Evolutionary conservation across 495 filamentous ascomycete genomes (phyloP).

Genomic region (Talaromyces wortmannii): DNA sequence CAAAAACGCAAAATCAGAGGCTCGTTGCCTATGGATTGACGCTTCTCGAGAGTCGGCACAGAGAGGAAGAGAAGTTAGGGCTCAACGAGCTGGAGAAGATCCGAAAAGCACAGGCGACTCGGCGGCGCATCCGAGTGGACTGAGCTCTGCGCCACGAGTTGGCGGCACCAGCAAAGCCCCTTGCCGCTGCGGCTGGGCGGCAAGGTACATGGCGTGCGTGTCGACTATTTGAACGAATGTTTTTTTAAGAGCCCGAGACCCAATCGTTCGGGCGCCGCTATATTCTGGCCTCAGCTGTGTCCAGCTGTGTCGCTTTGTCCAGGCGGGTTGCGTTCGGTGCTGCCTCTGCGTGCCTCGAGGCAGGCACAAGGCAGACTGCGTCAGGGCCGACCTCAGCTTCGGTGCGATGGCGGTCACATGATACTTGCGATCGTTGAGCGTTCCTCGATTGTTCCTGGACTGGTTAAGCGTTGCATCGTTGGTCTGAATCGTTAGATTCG

Average conservation of each 20-base stretch:
- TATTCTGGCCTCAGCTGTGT: no score
- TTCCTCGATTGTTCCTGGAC: no score
- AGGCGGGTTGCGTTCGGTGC: no score
- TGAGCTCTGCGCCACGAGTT: slow-evolving; percentile 2
- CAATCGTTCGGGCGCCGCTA: not conserved
- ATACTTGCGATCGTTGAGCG: no score
- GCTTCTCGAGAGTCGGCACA: not conserved
- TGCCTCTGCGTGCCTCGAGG: no score
- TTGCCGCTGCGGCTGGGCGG: slow-evolving; percentile 7
- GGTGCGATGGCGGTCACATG: no score
- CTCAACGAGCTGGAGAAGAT: slow-evolving; percentile 1
- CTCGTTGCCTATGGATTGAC: slow-evolving; percentile 1
- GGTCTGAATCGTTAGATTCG: no score
- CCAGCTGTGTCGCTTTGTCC: no score
- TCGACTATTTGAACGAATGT: not conserved
- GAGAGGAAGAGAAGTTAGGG: not conserved
- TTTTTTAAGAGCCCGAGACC: slow-evolving; percentile 1
- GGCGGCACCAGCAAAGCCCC: slow-evolving; percentile 3
- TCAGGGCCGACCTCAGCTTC: no score
- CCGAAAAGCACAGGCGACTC: slow-evolving; percentile 4
- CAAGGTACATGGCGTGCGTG: slow-evolving; percentile 6
- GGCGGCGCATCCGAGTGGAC: slow-evolving; percentile 7
- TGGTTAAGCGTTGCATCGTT: no score
- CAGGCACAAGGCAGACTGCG: no score
- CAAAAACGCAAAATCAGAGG: not conserved